Evolutionary conservation across 352 stramenopile genomes (phyloP), one percentile per base, ranked within the genome.

Genomic region (Plasmopara viticola): DNA sequence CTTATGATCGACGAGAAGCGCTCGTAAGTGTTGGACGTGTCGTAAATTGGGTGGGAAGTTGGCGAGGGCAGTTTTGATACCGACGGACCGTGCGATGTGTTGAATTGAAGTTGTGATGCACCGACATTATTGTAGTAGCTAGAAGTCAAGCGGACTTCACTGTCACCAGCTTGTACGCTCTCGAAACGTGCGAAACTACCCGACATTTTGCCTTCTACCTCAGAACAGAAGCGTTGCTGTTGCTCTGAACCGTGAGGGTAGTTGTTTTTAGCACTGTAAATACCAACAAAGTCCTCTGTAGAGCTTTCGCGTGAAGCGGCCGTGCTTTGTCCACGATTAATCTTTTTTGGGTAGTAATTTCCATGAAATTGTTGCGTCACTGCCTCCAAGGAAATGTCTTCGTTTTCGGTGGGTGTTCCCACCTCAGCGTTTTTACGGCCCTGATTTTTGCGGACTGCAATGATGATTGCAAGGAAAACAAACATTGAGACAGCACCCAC

Each of bases 391-490:
- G 50, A 69, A 6, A 56, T 38, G 4, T 70, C 55, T 6, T 25
- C 20, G 20, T 25, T 25, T 25, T 70, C 51, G 20, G 20, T 41
- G 2, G 67, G 69, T 9, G 66, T 83, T 33, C 57, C 53, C 2
- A 68, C 57, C 28, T 44, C 62, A 4, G 59, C 70, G 3, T 55
- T 51, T 45, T 58, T 65, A 14, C 37, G 56, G 38, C 17, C 44
- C 20, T 61, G 48, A 28, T 62, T 47, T 14, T 56, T 71, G 17
- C 64, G 67, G 9, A 74, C 43, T 17, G 68, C 62, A 7, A 69
- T 54, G 43, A 83, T 69, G n/a, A 78, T 57, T 2, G 56, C 68
- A 18, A 81, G 44, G 5, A 59, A 65, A 43, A 60, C 68, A 13
- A 74, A 49, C 4, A 42, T 57, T 0, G 50, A 68, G 28, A 76